phyloP scores from a whole-genome alignment of 305 asterid species.

The Withania somnifera region DNA sequence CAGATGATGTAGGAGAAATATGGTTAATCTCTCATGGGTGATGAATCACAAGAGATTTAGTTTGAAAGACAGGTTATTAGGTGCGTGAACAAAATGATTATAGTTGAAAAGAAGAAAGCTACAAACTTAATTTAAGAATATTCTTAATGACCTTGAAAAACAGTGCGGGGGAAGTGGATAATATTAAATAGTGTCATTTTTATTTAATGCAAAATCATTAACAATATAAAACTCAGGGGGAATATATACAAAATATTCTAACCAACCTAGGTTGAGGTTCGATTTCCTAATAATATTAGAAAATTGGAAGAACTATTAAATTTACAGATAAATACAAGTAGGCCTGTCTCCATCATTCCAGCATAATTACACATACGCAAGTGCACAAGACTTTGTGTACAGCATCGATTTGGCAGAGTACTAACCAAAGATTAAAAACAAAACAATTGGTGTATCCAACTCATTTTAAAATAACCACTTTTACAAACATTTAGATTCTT shows the following conservation, averaged over 20 bases:
- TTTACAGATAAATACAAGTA: neutral
- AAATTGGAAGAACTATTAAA: neutral
- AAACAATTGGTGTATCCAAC: neutral
- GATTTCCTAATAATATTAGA: neutral
- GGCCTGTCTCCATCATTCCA: slow-evolving; percentile 4
- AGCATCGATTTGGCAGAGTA: neutral
- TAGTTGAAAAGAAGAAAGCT: neutral
- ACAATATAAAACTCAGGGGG: neutral
- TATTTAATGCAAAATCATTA: neutral
- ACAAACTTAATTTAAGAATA: neutral
- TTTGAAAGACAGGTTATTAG: too few species aligned
- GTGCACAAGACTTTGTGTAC: neutral
- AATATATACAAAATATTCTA: neutral
- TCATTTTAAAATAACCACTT: neutral
- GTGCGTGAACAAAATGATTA: too few species aligned
- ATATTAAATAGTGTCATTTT: too few species aligned
- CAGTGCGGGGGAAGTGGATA: too few species aligned
- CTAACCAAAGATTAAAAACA: neutral
- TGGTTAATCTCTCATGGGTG: neutral
- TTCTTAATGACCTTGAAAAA: too few species aligned
- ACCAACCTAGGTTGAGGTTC: neutral
- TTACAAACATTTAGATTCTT: neutral
- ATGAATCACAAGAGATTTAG: neutral
- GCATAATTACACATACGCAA: neutral
- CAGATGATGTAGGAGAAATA: neutral